Conservation (phyloP, 2,329 filamentous ascomycete species). For the Colletotrichum melonis region DNA sequence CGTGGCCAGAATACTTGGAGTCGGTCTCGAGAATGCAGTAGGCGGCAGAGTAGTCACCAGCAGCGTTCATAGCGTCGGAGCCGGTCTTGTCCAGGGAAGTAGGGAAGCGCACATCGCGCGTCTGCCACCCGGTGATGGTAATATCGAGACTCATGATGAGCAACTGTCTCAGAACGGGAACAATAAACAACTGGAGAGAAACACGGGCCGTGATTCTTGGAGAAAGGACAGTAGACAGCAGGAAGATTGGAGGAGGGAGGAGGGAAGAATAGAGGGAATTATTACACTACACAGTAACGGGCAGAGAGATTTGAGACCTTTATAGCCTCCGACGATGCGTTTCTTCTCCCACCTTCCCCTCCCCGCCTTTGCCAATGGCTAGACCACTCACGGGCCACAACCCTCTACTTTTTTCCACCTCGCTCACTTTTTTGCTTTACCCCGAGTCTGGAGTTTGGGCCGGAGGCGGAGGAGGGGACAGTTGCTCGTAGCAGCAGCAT, state of each 20-base stretch:
- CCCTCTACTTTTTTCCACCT: constrained; percentile 14
- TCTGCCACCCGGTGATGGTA: constrained; percentile 78
- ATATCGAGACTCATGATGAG: constrained; percentile 62
- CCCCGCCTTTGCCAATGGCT: constrained; percentile 8
- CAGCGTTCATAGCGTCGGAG: constrained; percentile 96
- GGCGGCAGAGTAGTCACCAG: constrained; percentile 92
- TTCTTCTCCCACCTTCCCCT: not conserved
- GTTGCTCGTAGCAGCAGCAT: not conserved
- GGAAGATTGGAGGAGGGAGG: not conserved
- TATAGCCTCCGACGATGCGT: constrained; percentile 26
- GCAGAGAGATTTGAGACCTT: constrained; percentile 6
- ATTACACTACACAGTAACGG: not conserved
- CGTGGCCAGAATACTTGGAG: constrained; percentile 76
- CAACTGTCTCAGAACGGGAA: not conserved
- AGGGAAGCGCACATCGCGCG: constrained; percentile 81
- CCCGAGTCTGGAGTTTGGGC: constrained; percentile 25
- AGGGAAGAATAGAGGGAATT: not conserved
- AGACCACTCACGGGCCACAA: constrained; percentile 15
- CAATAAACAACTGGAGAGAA: not conserved
- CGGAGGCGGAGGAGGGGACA: constrained; percentile 10
- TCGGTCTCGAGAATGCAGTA: constrained; percentile 93
- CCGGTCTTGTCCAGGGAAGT: constrained; percentile 98
- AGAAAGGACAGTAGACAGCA: not conserved
- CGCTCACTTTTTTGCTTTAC: constrained; percentile 17
- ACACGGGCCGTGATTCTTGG: not conserved